Percentiles rank a stretch among this genome's conserved stretches.
phyloP scores from a whole-genome alignment of 768 basidiomycete genomes.

The Boletus subcaerulescens region DNA sequence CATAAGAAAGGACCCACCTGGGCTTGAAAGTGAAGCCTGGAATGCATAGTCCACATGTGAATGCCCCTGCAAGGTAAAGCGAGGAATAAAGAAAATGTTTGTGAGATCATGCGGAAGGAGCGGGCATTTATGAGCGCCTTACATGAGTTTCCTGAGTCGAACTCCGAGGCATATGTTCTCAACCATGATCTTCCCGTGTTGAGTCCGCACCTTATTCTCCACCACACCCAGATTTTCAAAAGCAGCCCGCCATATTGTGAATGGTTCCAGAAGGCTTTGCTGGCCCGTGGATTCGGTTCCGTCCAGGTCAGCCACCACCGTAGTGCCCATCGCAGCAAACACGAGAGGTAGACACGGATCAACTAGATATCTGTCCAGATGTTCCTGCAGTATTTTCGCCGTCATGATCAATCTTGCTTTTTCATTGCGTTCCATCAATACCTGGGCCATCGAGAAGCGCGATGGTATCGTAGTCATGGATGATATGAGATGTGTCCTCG shows the following conservation, averaged over 20 bases:
- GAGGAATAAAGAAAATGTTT: not conserved
- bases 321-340: not conserved
- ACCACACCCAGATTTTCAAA: constrained; percentile 16
- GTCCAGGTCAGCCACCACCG: not conserved
- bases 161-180: constrained; percentile 5
- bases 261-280: not conserved
- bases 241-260: not conserved
- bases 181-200: constrained; percentile 5
- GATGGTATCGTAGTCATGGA: constrained; percentile 11
- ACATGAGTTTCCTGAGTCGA: constrained; percentile 11
- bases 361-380: constrained; percentile 5
- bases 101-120: not conserved
- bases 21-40: constrained; percentile 10
- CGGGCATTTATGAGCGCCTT: not conserved
- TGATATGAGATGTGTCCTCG: constrained; percentile 18
- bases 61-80: not conserved
- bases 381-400: constrained; percentile 10
- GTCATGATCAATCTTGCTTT: constrained; percentile 13
- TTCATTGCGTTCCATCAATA: constrained; percentile 8
- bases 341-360: constrained; percentile 17
- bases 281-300: not conserved
- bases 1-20: constrained; percentile 3
- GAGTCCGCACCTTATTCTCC: constrained; percentile 8
- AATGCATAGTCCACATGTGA: constrained; percentile 21
- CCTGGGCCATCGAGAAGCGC: constrained; percentile 16